These are phyloP conservation scores for Sphagnum contortum DNA, from an alignment of 225 moss, liverwort and hornwort species.

Conservation along the genomic window DNA sequence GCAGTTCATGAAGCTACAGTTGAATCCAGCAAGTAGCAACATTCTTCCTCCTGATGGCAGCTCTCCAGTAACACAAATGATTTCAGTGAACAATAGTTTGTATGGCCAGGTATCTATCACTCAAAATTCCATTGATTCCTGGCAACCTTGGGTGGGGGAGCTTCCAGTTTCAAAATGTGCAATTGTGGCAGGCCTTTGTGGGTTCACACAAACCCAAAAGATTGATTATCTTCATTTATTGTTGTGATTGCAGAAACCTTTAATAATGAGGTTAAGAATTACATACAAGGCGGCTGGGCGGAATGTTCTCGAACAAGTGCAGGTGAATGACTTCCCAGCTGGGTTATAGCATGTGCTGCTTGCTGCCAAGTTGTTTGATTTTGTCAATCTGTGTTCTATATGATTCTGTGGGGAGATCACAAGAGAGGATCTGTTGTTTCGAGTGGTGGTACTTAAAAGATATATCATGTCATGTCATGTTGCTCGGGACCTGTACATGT, in stretches of 20 bases:
- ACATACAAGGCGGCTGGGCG: constrained; percentile 68
- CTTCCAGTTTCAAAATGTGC: background rate
- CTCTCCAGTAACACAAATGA: constrained; percentile 58
- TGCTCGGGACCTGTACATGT: too few relatives aligned
- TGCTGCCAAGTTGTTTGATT: background rate
- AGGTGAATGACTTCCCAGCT: constrained; percentile 80
- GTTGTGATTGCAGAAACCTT: constrained; percentile 63
- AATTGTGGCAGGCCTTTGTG: background rate
- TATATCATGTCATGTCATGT: too few relatives aligned
- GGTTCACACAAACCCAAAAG: background rate
- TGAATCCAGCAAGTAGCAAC: constrained; percentile 76
- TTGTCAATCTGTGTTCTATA: background rate
- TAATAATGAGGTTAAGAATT: constrained; percentile 87
- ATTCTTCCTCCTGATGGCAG: constrained; percentile 46
- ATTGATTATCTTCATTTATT: background rate
- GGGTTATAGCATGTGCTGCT: constrained; percentile 46
- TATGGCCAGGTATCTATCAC: constrained; percentile 51
- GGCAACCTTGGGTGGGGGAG: background rate
- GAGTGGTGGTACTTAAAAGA: too few relatives aligned
- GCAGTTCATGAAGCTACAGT: constrained; percentile 74
- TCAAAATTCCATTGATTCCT: background rate
- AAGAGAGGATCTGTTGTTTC: too few relatives aligned
- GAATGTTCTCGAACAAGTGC: constrained; percentile 64
- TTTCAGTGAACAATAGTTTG: constrained; percentile 66
- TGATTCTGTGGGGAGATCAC: too few relatives aligned